Conservation (phyloP, 148 eudicot genomes). For the Polygonum maritimum region DNA sequence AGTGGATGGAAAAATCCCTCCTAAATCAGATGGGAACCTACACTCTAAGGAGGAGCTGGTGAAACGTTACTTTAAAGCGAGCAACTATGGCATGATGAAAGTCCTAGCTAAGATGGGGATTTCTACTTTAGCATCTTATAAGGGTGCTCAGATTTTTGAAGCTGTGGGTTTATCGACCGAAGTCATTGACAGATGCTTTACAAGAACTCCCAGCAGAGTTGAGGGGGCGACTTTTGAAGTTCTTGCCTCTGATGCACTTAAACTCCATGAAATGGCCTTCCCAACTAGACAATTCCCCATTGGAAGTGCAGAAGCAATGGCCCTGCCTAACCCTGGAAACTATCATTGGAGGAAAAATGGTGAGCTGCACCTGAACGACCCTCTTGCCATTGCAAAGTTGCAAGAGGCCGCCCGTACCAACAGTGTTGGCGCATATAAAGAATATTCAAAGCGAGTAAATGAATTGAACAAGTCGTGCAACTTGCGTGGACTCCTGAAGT, state of each 20-base stretch:
- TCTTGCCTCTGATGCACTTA: conserved; percentile 68
- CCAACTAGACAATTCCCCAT: conserved; percentile 57
- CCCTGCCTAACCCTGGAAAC: conserved; percentile 94
- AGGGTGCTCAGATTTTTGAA: conserved; percentile 99
- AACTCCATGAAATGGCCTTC: conserved; percentile 80
- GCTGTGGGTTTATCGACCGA: conserved; percentile 97
- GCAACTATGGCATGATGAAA: conserved; percentile 96
- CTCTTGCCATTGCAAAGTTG: conserved; percentile 89
- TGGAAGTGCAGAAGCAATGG: conserved; percentile 92
- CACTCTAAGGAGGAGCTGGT: conserved; percentile 77
- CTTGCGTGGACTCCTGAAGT: conserved; percentile 85
- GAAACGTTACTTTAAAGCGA: conserved; percentile 79
- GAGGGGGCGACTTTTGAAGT: conserved; percentile 97
- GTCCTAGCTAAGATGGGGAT: conserved; percentile 99
- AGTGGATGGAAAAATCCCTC: conserved; percentile 96
- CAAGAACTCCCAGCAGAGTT: conserved; percentile 88
- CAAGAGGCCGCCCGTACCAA: conserved; percentile 91
- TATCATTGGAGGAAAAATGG: conserved; percentile 99
- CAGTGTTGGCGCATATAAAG: conserved; percentile 90
- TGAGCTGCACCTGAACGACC: conserved; percentile 90
- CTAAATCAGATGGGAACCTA: conserved; percentile 75
- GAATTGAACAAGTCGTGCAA: conserved; percentile 86
- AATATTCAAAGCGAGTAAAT: conserved; percentile 74
- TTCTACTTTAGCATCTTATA: conserved; percentile 94
- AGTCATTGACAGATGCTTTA: conserved; percentile 86